Percentiles rank a stretch among this genome's conserved stretches.
phyloP scores from a whole-genome alignment of 257 asterid species.

The Penstemon eatonii region DNA sequence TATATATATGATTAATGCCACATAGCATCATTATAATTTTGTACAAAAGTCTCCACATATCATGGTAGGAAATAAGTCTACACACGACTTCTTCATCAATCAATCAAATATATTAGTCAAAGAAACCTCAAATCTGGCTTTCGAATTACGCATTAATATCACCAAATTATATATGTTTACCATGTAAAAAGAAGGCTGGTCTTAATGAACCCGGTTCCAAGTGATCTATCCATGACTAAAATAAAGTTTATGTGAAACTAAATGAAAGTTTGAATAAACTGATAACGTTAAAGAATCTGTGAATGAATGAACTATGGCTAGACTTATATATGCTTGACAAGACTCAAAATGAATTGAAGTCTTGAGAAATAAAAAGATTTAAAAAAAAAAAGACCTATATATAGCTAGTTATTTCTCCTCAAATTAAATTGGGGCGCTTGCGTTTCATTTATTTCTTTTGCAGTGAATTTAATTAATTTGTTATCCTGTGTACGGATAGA shows the following conservation, averaged over 20 bases:
- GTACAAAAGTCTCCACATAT: constrained; percentile 14
- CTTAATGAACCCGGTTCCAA: no score
- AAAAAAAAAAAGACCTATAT: not conserved
- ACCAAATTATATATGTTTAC: not conserved
- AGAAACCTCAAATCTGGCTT: constrained; percentile 4
- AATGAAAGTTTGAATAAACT: not conserved
- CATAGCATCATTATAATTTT: not conserved
- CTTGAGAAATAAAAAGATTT: not conserved
- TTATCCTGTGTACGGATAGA: not conserved
- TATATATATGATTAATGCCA: not conserved
- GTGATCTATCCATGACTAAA: constrained; percentile 9
- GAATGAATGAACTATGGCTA: not conserved
- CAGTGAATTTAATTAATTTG: constrained; percentile 19
- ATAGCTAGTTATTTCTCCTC: not conserved
- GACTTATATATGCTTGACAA: not conserved
- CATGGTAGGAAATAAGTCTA: constrained; percentile 26
- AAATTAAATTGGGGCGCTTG: constrained; percentile 16
- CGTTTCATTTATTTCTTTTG: not conserved
- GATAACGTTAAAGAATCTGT: not conserved
- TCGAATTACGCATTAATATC: not conserved
- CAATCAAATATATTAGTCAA: constrained; percentile 9
- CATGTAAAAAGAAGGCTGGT: not conserved
- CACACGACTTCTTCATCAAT: not conserved
- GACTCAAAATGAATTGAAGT: not conserved
- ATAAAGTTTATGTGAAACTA: not conserved